Base-by-base conservation (phyloP, 1,284 basidiomycete genomes). In the Athelia psychrophila region DNA sequence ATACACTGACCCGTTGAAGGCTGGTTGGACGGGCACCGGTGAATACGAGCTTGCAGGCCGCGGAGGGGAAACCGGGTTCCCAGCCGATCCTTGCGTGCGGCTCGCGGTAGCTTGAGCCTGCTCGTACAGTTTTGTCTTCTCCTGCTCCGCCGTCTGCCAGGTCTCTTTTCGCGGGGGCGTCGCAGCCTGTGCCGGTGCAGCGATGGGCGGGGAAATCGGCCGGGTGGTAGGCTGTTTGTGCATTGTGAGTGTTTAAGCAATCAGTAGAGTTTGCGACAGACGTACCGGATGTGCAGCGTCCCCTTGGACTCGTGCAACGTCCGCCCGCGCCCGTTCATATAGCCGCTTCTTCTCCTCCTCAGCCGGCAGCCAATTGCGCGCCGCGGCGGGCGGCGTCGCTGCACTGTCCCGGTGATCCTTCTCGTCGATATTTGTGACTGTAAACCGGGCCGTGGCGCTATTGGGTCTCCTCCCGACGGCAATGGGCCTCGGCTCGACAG, bases 81-180 rank as follows among this genome's bases (percentile, higher is more conserved):
- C 58, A 0, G 45, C 38, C 9, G 57, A 54, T 45, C 75, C 71
- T 57, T 84, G 84, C 9, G 73, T 74, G 44, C 69, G 73, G 51
- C 70, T 73, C 2, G 80, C 85, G 19, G 77, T 79, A 1, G 74
- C 77, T 60, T 83, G 81, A 0, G 91, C 91, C 47, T 80, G 65
- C 51, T 86, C 75, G 66, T 80, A 94, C 18, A 92, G 64, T 25
- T 77, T 73, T 2, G 79, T 64, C 62, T 91, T 91, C 63, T 92
- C 89, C 56, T 84, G 79, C 64, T 89, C 88, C 0, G 88, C 86
- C 0, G 82, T 78, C 3, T 71, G 73, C 86, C 86, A 91, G n/a
- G 56, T 56, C n/a, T 46, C 53, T 42, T 55, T 60, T 48, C 24
- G 67, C 51, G 51, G 58, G 13, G 47, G 47, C 25, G 49, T 50